Evolutionary conservation across 345 rosid species (phyloP).

Genomic region (Schrenkiella parvula): DNA sequence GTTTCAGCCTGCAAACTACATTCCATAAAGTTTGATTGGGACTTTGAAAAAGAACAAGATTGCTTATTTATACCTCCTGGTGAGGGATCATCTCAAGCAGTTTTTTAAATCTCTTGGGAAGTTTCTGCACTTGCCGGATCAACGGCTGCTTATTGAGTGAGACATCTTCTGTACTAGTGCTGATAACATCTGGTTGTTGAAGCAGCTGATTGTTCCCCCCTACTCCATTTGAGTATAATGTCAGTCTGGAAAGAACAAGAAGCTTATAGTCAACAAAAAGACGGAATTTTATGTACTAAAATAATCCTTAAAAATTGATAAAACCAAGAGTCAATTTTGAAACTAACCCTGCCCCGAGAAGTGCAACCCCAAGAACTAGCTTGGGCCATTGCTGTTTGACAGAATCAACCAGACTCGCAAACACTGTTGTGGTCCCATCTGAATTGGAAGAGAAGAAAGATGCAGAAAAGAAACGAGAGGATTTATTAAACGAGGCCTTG

Average conservation of each 20-base stretch:
- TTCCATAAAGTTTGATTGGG: slow-evolving; percentile 11
- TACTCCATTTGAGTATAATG: slow-evolving; percentile 62
- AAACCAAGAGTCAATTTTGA: slow-evolving; percentile 19
- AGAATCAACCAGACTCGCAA: slow-evolving; percentile 63
- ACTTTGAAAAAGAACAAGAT: slow-evolving; percentile 9
- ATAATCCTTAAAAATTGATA: not conserved
- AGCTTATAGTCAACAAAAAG: slow-evolving; percentile 1
- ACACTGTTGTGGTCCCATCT: slow-evolving; percentile 70
- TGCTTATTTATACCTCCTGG: slow-evolving; percentile 62
- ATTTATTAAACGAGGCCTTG: slow-evolving; percentile 73
- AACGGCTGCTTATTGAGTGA: slow-evolving; percentile 69
- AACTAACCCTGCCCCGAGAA: slow-evolving; percentile 84
- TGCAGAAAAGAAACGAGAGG: slow-evolving; percentile 96
- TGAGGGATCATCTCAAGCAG: slow-evolving; percentile 77
- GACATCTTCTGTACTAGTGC: slow-evolving; percentile 71
- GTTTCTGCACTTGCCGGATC: slow-evolving; percentile 54
- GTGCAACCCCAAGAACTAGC: slow-evolving; percentile 63
- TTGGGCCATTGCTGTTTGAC: slow-evolving; percentile 75
- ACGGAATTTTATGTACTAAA: not conserved
- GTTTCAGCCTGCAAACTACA: slow-evolving; percentile 1
- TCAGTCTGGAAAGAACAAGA: slow-evolving; percentile 50
- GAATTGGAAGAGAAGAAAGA: slow-evolving; percentile 86
- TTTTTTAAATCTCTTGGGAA: slow-evolving; percentile 64
- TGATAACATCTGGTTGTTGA: slow-evolving; percentile 63
- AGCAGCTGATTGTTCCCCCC: slow-evolving; percentile 60